phyloP scores from a whole-genome alignment of 257 asterid genomes.

The Oldenlandia corymbosa region DNA sequence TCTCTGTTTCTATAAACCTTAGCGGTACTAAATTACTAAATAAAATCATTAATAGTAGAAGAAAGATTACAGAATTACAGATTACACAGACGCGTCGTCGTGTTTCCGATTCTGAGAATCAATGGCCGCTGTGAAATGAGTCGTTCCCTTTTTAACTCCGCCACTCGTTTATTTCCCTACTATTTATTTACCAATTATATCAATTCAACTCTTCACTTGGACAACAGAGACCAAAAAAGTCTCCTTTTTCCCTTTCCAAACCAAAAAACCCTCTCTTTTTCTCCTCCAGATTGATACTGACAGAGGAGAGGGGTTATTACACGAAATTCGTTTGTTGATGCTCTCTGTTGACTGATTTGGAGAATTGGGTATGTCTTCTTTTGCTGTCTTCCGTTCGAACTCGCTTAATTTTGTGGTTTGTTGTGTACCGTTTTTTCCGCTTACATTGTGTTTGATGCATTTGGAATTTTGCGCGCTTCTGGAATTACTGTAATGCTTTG shows the following conservation, averaged over 20 bases:
- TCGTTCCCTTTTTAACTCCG: background rate
- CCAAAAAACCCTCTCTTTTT: background rate
- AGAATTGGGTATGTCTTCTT: conserved; percentile 8
- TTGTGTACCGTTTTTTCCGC: background rate
- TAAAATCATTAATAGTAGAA: no score
- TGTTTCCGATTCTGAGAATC: conserved; percentile 5
- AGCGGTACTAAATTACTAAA: no score
- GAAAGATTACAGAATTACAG: no score
- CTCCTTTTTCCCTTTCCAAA: background rate
- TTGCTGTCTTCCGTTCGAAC: background rate
- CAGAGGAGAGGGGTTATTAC: background rate
- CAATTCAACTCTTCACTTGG: no score
- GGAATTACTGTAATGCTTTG: background rate
- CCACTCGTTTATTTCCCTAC: background rate
- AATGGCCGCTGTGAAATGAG: conserved; percentile 6
- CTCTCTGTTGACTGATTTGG: background rate
- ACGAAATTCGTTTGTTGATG: background rate
- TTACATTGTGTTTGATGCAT: background rate
- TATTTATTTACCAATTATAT: no score
- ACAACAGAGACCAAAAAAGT: no score
- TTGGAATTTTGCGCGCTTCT: background rate
- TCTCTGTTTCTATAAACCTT: no score
- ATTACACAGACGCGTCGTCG: no score
- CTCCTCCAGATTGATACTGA: background rate
- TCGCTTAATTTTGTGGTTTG: background rate